Base-by-base conservation (phyloP, 2,329 filamentous ascomycete genomes). In the Raffaelea deltoideospora region DNA sequence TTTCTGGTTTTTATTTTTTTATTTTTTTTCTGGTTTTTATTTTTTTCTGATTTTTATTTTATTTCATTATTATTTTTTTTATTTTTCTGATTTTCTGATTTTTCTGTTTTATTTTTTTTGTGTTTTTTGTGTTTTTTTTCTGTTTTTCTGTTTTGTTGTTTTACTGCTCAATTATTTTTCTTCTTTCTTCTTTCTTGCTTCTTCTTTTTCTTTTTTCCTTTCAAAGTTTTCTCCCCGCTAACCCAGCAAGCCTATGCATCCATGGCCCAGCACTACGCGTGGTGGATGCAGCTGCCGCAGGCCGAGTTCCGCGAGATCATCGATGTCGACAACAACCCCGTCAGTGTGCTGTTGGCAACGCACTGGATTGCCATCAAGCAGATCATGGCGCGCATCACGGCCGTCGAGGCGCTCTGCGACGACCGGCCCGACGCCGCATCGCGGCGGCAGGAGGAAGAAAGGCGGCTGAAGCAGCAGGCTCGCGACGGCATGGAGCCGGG, bases 281-380 rank as follows among this genome's bases (percentile, higher is more conserved):
- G 68, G 69, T 72, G 68, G 68, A 72, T 72, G 58, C 58, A 67
- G 49, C 57, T 73, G 8, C 62, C 67, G 9, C 67, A 72, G 43
- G 55, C 58, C 26, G 54, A 60, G 33, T 72, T 73, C 49, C 60
- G 65, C 43, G 54, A 55, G 34, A 50, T 73, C 36, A 58, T 72
- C 43, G 60, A 69, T 47, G 52, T 60, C 21, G 44, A 46, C 21
- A 64, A 62, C 46, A 65, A 65, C 46, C n/a, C n/a, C n/a, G 54
- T 59, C 14, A 59, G 62, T 39, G 38, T 64, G 29, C 51, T 73
- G 22, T 54, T 73, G 30, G 63, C 63, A 24, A 46, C 66, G 35
- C 68, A 73, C 51, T 72, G 69, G 67, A 61, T 72, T 34, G 58
- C 64, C 8, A 45, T 72, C 31, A 64, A 68, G 47, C 63, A 68